phyloP scores from a whole-genome alignment of 208 protist genomes.

The Leishmania lainsoni region DNA sequence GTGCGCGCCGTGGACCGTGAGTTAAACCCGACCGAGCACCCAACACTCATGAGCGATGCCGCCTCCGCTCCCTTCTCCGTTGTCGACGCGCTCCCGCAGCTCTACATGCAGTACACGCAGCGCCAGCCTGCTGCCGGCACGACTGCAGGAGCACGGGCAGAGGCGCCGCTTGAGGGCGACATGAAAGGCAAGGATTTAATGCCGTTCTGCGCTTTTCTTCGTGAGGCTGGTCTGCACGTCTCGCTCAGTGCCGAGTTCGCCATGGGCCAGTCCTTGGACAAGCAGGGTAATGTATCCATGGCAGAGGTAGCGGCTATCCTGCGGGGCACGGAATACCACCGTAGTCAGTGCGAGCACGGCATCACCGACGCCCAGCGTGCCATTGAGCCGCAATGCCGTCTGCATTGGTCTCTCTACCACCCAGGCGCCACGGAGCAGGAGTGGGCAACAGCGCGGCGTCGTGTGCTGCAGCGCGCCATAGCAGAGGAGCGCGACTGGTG shows the following conservation, averaged over 20 bases:
- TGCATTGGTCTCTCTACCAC: slow-evolving; percentile 81
- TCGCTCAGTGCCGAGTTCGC: slow-evolving; percentile 79
- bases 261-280: slow-evolving; percentile 68
- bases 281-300: slow-evolving; percentile 55
- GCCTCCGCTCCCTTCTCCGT: slow-evolving; percentile 65
- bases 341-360: slow-evolving; percentile 46
- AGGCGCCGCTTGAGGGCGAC: slow-evolving; percentile 18
- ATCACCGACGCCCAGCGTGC: slow-evolving; percentile 58
- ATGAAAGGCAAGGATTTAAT: slow-evolving; percentile 54
- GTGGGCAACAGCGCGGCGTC: slow-evolving; percentile 72
- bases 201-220: slow-evolving; percentile 71
- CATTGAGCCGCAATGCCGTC: slow-evolving; percentile 56
- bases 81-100: slow-evolving; percentile 72
- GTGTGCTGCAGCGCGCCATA: slow-evolving; percentile 65
- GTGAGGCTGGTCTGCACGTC: slow-evolving; percentile 74
- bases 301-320: slow-evolving; percentile 48
- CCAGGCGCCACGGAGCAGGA: slow-evolving; percentile 74
- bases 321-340: slow-evolving; percentile 47
- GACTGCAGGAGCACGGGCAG: slow-evolving; percentile 5
- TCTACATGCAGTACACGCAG: slow-evolving; percentile 60
- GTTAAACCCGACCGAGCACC: slow-evolving; percentile 34
- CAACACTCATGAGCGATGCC: slow-evolving; percentile 52
- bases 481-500: slow-evolving; percentile 81
- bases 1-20: slow-evolving; percentile 71
- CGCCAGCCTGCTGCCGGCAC: not conserved